Conservation (phyloP, 2,329 filamentous ascomycete genomes). For the Penicillium sp. region DNA sequence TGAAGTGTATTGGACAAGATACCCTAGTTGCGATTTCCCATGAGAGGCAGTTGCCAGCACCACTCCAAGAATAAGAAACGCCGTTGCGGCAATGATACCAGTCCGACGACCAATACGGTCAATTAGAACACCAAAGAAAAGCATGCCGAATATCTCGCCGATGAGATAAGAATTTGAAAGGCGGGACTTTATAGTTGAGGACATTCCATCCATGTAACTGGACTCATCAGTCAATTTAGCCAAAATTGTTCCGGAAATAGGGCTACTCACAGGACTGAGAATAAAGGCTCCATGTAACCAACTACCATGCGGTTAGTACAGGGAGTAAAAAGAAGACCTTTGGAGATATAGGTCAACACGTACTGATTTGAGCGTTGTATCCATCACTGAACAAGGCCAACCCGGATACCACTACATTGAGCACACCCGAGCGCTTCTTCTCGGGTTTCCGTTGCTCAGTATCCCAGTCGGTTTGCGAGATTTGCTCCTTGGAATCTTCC, state of each 20-base stretch:
- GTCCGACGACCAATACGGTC: conserved; percentile 51
- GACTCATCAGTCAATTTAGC: not conserved
- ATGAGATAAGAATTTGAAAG: conserved; percentile 56
- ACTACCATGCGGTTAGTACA: conserved; percentile 12
- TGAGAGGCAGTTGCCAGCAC: conserved; percentile 47
- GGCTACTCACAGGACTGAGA: conserved; percentile 25
- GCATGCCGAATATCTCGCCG: conserved; percentile 57
- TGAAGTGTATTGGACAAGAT: not conserved
- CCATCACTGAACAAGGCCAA: conserved; percentile 39
- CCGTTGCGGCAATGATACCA: conserved; percentile 48
- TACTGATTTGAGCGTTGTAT: conserved; percentile 39
- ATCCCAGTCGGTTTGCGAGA: not conserved
- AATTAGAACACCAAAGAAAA: conserved; percentile 51
- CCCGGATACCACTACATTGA: conserved; percentile 37
- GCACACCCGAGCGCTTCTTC: conserved; percentile 21
- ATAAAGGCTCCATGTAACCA: conserved; percentile 38
- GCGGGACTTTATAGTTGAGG: conserved; percentile 45
- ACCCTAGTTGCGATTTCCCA: conserved; percentile 38
- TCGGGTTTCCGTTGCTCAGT: conserved; percentile 7
- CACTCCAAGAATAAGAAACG: conserved; percentile 48
- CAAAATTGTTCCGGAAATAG: not conserved
- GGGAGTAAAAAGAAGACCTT: not conserved
- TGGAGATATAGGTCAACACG: not conserved
- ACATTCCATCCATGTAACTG: conserved; percentile 32
- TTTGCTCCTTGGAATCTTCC: conserved; percentile 2